Evolutionary conservation across 495 filamentous ascomycete species (phyloP), one percentile per base, ranked within the genome.

Genomic region (Neurospora sp.): DNA sequence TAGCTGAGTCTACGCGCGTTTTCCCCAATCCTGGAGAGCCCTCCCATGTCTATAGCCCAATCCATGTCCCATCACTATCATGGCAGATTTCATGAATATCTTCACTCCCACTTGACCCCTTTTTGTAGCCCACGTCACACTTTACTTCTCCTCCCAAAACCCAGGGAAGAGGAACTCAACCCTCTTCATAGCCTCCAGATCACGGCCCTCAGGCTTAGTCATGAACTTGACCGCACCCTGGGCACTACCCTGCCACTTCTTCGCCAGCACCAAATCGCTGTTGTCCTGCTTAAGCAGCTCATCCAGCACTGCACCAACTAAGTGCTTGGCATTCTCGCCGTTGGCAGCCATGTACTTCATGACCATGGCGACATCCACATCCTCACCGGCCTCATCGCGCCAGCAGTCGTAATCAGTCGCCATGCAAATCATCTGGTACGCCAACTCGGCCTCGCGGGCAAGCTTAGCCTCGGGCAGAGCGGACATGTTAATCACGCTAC

Each of bases 371-470:
- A 99, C 96, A 74, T 92, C 94, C 40, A 99, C 96, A 54, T 91
- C 92, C 66, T 88, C 90, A 6, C 85, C 85, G 39, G 82, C 84
- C 54, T 66, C 54, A 28, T 34, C 54, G 79, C 92, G 92, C 96
- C 96, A 98, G 88, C 94, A 97, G 82, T 99, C 96, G 78, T 99
- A 99, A 83, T 99, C 96, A 31, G 96, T 99, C 37, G 92, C 91
- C 96, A 99, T 99, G 86, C 95, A 98, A 76, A 99, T 95, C 89
- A 98, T 95, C 84, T 95, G 93, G 79, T 97, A 98, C 19, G 91
- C 92, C 75, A 99, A 91, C 85, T 99, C 96, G 5, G 96, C 96
- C 85, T 99, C 96, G 39, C 92, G 88, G 37, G 96, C 96, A 15
- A 99, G 89, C 85, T 98, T 98, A 39, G 95, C 91, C 85, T 99